These are phyloP conservation scores for Monilinia fructicola DNA, from an alignment of 2,329 filamentous ascomycete genomes.

Conservation along the genomic window DNA sequence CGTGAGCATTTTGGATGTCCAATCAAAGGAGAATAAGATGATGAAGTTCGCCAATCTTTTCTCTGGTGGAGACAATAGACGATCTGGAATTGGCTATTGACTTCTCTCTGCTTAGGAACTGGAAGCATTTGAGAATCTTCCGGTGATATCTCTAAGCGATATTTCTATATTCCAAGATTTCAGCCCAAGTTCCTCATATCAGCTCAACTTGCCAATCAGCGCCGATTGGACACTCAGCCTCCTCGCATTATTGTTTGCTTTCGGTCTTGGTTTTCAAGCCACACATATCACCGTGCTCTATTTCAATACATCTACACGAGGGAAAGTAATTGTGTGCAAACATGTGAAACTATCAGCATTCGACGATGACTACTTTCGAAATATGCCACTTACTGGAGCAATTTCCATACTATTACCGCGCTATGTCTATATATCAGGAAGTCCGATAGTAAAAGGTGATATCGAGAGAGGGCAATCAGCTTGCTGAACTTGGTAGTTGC, in stretches of 20 bases:
- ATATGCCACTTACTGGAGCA: background rate
- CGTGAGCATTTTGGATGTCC: background rate
- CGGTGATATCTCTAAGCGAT: too few species aligned
- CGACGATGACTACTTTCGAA: background rate
- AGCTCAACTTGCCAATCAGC: slow-evolving; percentile 17
- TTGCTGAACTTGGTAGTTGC: background rate
- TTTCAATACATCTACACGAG: background rate
- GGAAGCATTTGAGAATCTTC: background rate
- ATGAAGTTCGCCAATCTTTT: background rate
- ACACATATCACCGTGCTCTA: background rate
- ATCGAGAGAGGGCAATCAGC: background rate
- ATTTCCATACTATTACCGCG: background rate
- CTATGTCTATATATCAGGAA: background rate
- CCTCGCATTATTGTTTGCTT: slow-evolving; percentile 5
- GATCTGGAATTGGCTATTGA: background rate
- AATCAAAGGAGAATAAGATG: background rate
- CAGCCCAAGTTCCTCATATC: background rate
- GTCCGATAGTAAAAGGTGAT: background rate
- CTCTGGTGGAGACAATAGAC: background rate
- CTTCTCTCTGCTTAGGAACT: background rate
- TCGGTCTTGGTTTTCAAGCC: background rate
- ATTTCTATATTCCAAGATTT: background rate
- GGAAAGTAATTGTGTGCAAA: background rate
- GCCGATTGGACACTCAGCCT: slow-evolving; percentile 4
- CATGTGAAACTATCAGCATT: background rate